Base-by-base conservation (phyloP, 495 filamentous ascomycete genomes). In the Aspergillus leporis region DNA sequence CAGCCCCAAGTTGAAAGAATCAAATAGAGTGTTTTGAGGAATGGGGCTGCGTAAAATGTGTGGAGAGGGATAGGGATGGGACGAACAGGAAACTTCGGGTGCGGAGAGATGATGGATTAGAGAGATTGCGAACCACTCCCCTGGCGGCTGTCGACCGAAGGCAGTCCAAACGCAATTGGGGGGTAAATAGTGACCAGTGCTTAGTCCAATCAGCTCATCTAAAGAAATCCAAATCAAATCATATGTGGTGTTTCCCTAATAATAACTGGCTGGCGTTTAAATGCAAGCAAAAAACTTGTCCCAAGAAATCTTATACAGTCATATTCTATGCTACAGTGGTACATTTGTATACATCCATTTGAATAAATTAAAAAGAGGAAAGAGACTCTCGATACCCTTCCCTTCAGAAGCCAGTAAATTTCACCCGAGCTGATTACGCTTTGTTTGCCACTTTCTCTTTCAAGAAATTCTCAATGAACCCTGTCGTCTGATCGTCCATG, bases 401-500 rank as follows among this genome's bases (percentile, higher is more conserved):
- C 18, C 5, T 21, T 23, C 8, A 18, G 45, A 25, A 51, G 30
- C 40, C 7, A 9, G n/a, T 31, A 36, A 43, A 23, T 30, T 48
- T 53, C 51, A 58, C 28, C n/a, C 55, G 19, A 47, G 22, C 3
- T 23, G 41, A 38, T 46, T 62, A 48, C 18, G 60, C 55, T 32
- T 67, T 65, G 57, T 61, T 65, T 25, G 60, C 21, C 41, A 43
- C 50, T 40, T 65, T 62, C 60, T 58, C 54, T 56, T 61, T 66
- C 66, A 79, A 62, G 46, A 70, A 77, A 3, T 61, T 53, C 30
- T 67, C 62, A 55, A 80, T 77, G 61, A 80, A 80, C 13, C 60
- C 53, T 49, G 28, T 48, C 18, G 77, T 75, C 52, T 64, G 32
- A 21, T 58, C 21, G 52, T 71, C 63, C 72, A 79, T 68, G 43